Percentiles rank a stretch among this genome's conserved stretches.
phyloP scores from a whole-genome alignment of 2,329 filamentous ascomycete species.

The Cladobotryum mycophilum region DNA sequence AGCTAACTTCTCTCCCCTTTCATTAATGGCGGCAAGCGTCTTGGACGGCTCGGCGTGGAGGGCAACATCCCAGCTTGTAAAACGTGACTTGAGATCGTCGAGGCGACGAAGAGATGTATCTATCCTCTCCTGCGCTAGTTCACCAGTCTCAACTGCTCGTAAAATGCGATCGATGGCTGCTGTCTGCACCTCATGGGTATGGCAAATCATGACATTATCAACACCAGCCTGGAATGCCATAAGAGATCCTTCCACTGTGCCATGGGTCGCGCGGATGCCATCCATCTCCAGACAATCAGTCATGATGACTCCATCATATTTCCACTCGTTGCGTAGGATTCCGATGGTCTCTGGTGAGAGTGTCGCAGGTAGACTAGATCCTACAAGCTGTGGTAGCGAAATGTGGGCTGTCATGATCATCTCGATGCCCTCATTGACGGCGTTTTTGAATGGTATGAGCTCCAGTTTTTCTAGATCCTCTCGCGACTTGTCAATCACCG shows the following conservation, averaged over 20 bases:
- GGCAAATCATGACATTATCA: constrained; percentile 24
- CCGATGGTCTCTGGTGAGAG: constrained; percentile 18
- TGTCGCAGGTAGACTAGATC: constrained; percentile 17
- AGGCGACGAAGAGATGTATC: constrained; percentile 17
- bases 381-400: constrained; percentile 17
- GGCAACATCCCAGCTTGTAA: constrained; percentile 19
- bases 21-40: constrained; percentile 13
- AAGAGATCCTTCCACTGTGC: constrained; percentile 19
- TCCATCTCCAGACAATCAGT: constrained; percentile 24
- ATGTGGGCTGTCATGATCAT: constrained; percentile 25
- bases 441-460: constrained; percentile 18
- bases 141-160: constrained; percentile 13
- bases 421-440: constrained; percentile 17
- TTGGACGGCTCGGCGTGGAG: constrained; percentile 8
- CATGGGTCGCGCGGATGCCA: constrained; percentile 19
- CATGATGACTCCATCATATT: constrained; percentile 19
- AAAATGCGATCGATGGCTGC: constrained; percentile 20
- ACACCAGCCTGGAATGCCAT: constrained; percentile 21
- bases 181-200: constrained; percentile 20
- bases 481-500: constrained; percentile 19
- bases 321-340: constrained; percentile 18
- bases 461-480: constrained; percentile 16
- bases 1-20: constrained; percentile 13
- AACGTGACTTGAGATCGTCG: constrained; percentile 15
- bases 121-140: constrained; percentile 13